Evolutionary conservation across 2,329 filamentous ascomycete species (phyloP).

Genomic region (Parafenestella ontariensis): DNA sequence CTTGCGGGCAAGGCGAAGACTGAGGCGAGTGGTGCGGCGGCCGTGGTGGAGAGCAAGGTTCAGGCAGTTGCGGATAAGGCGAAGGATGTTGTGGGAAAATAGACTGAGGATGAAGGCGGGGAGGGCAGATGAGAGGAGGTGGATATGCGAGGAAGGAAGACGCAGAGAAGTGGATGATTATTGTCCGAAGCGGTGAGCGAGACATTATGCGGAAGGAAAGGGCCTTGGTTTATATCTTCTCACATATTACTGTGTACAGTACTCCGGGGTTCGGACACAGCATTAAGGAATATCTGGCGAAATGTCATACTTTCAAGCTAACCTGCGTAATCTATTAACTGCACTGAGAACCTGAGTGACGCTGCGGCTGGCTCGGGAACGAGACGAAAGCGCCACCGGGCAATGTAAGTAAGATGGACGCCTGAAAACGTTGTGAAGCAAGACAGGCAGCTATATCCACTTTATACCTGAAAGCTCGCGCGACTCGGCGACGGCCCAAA

Average conservation of each 20-base stretch:
- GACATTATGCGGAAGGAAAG: conserved; percentile 15
- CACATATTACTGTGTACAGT: not conserved
- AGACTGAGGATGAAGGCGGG: not conserved
- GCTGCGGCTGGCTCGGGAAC: too few relatives aligned
- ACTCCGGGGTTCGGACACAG: not conserved
- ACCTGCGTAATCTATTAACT: too few relatives aligned
- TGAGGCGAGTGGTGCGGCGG: not conserved
- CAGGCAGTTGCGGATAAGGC: conserved; percentile 16
- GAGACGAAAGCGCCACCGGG: too few relatives aligned
- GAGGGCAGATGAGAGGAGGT: not conserved
- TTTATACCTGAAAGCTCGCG: too few relatives aligned
- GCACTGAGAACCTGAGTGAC: too few relatives aligned
- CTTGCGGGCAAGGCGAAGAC: conserved; percentile 46
- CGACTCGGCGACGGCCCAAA: too few relatives aligned
- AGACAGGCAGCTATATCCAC: too few relatives aligned
- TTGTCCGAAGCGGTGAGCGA: too few relatives aligned
- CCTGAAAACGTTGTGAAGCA: too few relatives aligned
- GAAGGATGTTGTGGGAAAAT: conserved; percentile 18
- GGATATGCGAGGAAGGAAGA: too few relatives aligned
- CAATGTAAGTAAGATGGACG: too few relatives aligned
- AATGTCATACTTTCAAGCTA: not conserved
- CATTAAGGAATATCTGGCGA: not conserved
- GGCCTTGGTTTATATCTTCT: not conserved
- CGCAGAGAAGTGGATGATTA: too few relatives aligned
- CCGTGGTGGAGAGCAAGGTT: conserved; percentile 8